Evolutionary conservation across 2,329 filamentous ascomycete genomes (phyloP).

Genomic region (Blastomyces percursus): DNA sequence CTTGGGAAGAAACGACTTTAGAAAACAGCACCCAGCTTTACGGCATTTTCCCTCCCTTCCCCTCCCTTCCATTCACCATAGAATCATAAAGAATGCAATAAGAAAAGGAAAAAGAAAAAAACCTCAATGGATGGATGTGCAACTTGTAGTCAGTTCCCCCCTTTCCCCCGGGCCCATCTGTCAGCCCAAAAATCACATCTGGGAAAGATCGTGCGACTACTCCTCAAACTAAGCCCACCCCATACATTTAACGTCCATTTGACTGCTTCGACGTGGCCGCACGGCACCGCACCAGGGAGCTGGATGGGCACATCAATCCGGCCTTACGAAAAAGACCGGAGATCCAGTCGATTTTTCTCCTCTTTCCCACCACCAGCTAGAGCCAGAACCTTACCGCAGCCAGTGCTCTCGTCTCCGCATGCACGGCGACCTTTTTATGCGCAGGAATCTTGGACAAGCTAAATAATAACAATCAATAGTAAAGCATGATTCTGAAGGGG

Average conservation of each 20-base stretch:
- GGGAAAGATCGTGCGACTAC: neutral
- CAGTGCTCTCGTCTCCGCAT: neutral
- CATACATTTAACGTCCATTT: neutral
- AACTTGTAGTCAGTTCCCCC: neutral
- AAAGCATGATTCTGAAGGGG: neutral
- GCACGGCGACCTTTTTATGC: neutral
- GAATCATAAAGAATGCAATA: neutral
- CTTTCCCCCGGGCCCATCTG: neutral
- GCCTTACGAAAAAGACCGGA: neutral
- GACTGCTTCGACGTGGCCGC: slow-evolving; percentile 4
- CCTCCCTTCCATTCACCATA: neutral
- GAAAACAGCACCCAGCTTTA: neutral
- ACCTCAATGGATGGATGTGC: neutral
- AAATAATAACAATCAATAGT: neutral
- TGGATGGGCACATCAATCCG: neutral
- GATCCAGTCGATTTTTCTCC: neutral
- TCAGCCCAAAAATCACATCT: neutral
- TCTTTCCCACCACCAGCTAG: neutral
- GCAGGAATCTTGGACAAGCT: neutral
- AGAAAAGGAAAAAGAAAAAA: neutral
- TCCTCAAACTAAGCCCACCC: neutral
- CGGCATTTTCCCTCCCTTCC: neutral
- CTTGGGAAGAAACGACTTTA: too few species aligned
- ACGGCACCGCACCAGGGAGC: neutral
- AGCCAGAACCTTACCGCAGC: neutral